phyloP scores from a whole-genome alignment of 768 basidiomycete species.

The Pholiota microspora region DNA sequence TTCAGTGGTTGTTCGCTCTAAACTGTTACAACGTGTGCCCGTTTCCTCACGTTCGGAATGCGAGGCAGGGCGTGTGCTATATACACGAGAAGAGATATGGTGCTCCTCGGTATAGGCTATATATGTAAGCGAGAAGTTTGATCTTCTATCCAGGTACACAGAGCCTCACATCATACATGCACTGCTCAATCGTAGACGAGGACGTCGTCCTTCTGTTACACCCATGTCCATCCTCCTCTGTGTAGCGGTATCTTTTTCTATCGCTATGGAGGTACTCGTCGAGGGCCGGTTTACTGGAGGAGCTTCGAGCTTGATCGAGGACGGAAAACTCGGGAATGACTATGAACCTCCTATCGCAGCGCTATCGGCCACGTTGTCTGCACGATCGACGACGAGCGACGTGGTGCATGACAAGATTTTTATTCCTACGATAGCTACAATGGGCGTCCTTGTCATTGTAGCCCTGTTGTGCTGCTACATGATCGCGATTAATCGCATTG shows the following conservation, averaged over 20 bases:
- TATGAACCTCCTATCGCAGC: not conserved
- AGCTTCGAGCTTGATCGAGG: not conserved
- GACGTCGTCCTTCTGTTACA: not conserved
- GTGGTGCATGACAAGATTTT: conserved; percentile 16
- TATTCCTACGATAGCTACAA: conserved; percentile 13
- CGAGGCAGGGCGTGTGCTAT: too few species aligned
- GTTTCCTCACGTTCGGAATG: too few species aligned
- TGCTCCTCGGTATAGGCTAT: not conserved
- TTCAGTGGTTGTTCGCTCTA: too few species aligned
- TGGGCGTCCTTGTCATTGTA: conserved; percentile 8
- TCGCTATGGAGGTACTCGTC: not conserved
- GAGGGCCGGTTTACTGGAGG: too few species aligned
- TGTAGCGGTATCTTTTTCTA: not conserved
- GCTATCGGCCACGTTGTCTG: not conserved
- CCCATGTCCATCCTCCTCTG: not conserved
- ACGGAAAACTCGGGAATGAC: not conserved
- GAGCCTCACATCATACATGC: conserved; percentile 2
- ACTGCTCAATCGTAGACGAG: not conserved
- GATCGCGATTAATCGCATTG: not conserved
- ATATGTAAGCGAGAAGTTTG: conserved; percentile 6
- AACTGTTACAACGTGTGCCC: too few species aligned
- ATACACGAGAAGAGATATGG: too few species aligned
- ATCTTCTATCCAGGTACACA: conserved; percentile 1
- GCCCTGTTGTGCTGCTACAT: conserved; percentile 10
- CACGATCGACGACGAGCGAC: conserved; percentile 5